These are phyloP conservation scores for Fomitopsis schrenkii DNA, from an alignment of 1,284 basidiomycete genomes.

Conservation along the genomic window DNA sequence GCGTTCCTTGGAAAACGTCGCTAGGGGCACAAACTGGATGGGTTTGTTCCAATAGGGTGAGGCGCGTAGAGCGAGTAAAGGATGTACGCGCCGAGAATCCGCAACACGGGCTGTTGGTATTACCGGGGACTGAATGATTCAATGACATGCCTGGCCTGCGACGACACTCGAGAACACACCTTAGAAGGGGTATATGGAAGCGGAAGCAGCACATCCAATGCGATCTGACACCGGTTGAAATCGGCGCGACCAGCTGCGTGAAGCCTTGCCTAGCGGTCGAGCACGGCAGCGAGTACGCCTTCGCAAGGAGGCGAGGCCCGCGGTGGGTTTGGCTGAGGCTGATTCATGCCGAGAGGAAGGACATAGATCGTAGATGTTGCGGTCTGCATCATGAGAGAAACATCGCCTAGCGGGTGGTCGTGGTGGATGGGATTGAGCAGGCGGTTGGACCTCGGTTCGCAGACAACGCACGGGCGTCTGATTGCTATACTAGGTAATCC, in stretches of 20 bases:
- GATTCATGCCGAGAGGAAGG: slow-evolving; percentile 23
- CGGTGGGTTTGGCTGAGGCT: slow-evolving; percentile 30
- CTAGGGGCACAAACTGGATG: slow-evolving; percentile 64
- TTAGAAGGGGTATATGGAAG: slow-evolving; percentile 47
- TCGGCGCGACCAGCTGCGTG: slow-evolving; percentile 64
- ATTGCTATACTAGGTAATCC: background rate
- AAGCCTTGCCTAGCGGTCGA: slow-evolving; percentile 71
- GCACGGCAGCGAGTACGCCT: too few relatives aligned
- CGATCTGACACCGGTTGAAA: slow-evolving; percentile 70
- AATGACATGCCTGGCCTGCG: background rate
- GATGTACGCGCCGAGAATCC: slow-evolving; percentile 73
- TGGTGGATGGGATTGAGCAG: background rate
- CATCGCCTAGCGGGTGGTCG: background rate
- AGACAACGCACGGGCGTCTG: background rate
- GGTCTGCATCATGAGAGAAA: too few relatives aligned
- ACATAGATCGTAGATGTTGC: slow-evolving; percentile 17
- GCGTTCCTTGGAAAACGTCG: slow-evolving; percentile 61
- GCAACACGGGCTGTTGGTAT: slow-evolving; percentile 50
- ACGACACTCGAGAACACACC: slow-evolving; percentile 17
- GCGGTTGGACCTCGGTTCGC: background rate
- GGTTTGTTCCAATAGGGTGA: slow-evolving; percentile 71
- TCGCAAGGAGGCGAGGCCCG: slow-evolving; percentile 56
- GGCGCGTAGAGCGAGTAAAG: slow-evolving; percentile 73
- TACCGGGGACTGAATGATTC: slow-evolving; percentile 3
- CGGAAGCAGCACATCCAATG: slow-evolving; percentile 71